Evolutionary conservation across 176 grass and related monocot species (phyloP), one percentile per base, ranked within the genome.

Genomic region (Miscanthus lutarioriparius): DNA sequence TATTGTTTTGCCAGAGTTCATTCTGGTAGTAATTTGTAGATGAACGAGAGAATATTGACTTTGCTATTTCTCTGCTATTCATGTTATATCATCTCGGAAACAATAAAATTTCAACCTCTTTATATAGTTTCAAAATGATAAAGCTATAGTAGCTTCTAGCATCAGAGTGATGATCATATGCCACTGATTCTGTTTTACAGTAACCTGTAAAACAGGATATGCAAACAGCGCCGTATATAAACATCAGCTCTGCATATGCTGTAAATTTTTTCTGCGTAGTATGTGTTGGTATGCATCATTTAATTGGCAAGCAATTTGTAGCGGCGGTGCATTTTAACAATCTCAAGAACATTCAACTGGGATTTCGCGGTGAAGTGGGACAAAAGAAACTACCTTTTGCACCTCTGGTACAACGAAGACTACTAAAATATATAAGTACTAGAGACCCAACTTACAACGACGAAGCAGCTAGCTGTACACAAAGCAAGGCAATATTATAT

Each of bases 381-480:
- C n/a, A 69, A 14, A 65, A 16, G 9, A 56, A 56, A 6, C 12
- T 37, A 58, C 10, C 10, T 5, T 64, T 49, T 43, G 41, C 70
- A 71, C 78, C 48, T 72, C 25, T 32, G 15, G 71, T 22, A 71
- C 62, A 64, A 76, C 32, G n/a, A n/a, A 14, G 59, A 48, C 70
- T 62, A 39, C 51, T 58, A 49, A 41, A 7, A 69, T 49, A 64
- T 17, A 65, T 22, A 16, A 38, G 4, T 58, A 19, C 19, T 44
- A 82, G 71, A 77, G 68, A 59, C n/a, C 56, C 30, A 90, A n/a
- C 38, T 62, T 44, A 35, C 71, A 77, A 36, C 63, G 75, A 69
- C 8, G 19, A 85, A 32, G 36, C 22, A 83, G 69, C 80, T 70
- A 84, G 70, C 76, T 87, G 70, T 87, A 91, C 89, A 87, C 23